A percentile compares a stretch with the other conserved stretches of the same genome.
Conservation (phyloP, 768 basidiomycete genomes). For the Leccinum ochraceum region DNA sequence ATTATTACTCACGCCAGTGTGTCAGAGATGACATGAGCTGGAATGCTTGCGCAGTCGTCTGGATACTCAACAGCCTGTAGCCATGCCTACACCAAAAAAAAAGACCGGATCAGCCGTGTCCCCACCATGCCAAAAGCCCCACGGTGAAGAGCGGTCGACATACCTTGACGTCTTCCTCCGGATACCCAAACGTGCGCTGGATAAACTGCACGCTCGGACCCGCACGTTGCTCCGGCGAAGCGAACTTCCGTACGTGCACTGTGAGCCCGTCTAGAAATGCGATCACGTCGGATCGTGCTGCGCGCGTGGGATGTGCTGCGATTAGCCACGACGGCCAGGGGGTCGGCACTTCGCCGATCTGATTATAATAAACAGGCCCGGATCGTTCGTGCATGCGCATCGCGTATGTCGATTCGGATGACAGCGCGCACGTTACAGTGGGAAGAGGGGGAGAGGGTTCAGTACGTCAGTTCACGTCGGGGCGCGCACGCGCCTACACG, state of each 20-base stretch:
- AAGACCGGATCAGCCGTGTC: background rate
- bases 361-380: background rate
- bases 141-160: background rate
- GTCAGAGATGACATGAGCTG: slow-evolving; percentile 61
- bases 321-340: slow-evolving; percentile 99
- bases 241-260: slow-evolving; percentile 64
- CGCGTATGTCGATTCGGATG: background rate
- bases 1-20: slow-evolving; percentile 61
- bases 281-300: slow-evolving; percentile 47
- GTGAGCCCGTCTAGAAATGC: slow-evolving; percentile 67
- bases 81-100: slow-evolving; percentile 60
- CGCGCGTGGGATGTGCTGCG: slow-evolving; percentile 76
- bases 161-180: slow-evolving; percentile 78
- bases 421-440: background rate
- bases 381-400: background rate
- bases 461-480: background rate
- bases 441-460: background rate
- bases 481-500: background rate
- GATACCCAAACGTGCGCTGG: slow-evolving; percentile 75
- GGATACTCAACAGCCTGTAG: slow-evolving; percentile 79
- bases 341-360: slow-evolving; percentile 86
- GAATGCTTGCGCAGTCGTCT: slow-evolving; percentile 60
- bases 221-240: slow-evolving; percentile 55
- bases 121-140: background rate
- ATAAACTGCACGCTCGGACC: slow-evolving; percentile 74